Evolutionary conservation across 2,329 filamentous ascomycete genomes (phyloP).

Genomic region (Neonectria neomacrospora): DNA sequence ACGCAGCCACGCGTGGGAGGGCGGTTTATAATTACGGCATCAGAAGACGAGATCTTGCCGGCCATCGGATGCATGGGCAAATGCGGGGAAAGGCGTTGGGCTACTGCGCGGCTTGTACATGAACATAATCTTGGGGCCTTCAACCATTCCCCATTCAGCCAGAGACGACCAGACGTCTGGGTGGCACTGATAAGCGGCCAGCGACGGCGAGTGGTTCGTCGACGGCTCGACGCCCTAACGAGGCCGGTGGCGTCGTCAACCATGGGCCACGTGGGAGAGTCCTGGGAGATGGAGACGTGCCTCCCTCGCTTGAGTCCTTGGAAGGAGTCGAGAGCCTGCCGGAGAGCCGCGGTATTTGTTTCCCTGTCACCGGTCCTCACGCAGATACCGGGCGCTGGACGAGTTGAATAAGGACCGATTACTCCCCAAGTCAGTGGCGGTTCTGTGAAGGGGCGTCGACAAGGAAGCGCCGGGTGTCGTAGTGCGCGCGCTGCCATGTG

Average conservation of each 20-base stretch:
- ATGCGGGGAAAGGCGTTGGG: slow-evolving; percentile 18
- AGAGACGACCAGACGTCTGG: slow-evolving; percentile 6
- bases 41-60: not conserved
- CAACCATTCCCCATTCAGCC: slow-evolving; percentile 17
- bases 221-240: too few relatives aligned
- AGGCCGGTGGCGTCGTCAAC: slow-evolving; percentile 6
- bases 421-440: not conserved
- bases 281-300: not conserved
- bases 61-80: slow-evolving; percentile 16
- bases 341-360: not conserved
- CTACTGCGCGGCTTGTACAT: slow-evolving; percentile 23
- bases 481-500: not conserved
- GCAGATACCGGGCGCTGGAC: not conserved
- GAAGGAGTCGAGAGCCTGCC: not conserved
- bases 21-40: not conserved
- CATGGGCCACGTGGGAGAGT: slow-evolving; percentile 1
- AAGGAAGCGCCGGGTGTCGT: not conserved
- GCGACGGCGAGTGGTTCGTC: slow-evolving; percentile 22
- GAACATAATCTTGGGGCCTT: slow-evolving; percentile 4
- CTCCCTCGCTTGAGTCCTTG: not conserved
- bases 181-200: slow-evolving; percentile 25
- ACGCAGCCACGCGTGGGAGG: not conserved
- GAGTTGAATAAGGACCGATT: not conserved
- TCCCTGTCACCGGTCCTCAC: not conserved
- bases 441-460: not conserved